phyloP scores from a whole-genome alignment of 1,284 basidiomycete species.

The Anthracocystis panici-leucophaei region DNA sequence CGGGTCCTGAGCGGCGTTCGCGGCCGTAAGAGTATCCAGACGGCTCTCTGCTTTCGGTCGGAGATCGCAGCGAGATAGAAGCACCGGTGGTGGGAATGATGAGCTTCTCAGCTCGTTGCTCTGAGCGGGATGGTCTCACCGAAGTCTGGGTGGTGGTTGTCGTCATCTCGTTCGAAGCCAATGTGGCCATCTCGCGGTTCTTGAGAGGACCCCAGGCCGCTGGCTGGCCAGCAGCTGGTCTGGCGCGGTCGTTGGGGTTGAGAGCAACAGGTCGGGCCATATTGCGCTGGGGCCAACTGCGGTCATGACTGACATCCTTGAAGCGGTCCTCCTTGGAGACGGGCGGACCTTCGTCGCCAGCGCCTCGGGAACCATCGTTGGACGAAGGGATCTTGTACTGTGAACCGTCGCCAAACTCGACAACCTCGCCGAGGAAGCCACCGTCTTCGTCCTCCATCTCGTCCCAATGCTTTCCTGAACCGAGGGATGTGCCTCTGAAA shows the following conservation, averaged over 20 bases:
- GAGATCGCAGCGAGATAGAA: constrained; percentile 50
- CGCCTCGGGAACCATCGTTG: constrained; percentile 35
- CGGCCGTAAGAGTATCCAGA: constrained; percentile 32
- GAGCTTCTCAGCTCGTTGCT: constrained; percentile 46
- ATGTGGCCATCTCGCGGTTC: constrained; percentile 25
- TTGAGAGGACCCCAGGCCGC: constrained; percentile 33
- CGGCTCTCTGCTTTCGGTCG: constrained; percentile 37
- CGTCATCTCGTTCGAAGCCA: constrained; percentile 15
- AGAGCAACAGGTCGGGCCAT: constrained; percentile 4
- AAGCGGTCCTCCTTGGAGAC: constrained; percentile 65
- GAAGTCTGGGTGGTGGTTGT: constrained; percentile 8
- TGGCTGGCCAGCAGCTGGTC: constrained; percentile 18
- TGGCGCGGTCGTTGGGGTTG: constrained; percentile 21
- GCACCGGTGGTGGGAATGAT: constrained; percentile 49
- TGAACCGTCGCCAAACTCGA: constrained; percentile 68
- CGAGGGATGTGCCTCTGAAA: constrained; percentile 61
- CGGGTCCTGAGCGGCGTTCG: constrained; percentile 28
- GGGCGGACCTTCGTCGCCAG: constrained; percentile 27
- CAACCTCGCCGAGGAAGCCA: constrained; percentile 65
- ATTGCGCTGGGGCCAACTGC: constrained; percentile 58
- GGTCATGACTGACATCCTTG: constrained; percentile 62
- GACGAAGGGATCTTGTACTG: constrained; percentile 64
- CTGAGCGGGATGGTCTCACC: constrained; percentile 29
- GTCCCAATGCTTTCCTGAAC: constrained; percentile 65
- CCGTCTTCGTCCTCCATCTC: constrained; percentile 67